Evolutionary conservation across 345 rosid genomes (phyloP), one percentile per base, ranked within the genome.

Genomic region (Geranium brycei): DNA sequence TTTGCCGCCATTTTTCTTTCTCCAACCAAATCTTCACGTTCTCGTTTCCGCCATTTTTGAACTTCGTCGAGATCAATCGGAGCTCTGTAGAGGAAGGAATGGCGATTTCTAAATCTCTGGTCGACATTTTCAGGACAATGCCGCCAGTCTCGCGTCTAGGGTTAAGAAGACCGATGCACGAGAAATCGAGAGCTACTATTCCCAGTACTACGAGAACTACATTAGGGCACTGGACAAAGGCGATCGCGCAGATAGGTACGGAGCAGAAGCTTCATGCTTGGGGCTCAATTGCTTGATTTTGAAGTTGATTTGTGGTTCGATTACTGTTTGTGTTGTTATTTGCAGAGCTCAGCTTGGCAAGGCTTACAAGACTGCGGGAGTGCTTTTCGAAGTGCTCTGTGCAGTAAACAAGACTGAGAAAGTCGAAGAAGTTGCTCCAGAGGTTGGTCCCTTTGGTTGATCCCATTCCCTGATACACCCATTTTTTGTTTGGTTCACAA

Each of bases 341-440:
- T 65, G 35, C 79, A 93, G 99, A 79, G 99, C 95, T 79, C 99
- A 93, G 78, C 96, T 93, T 76, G 99, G 93, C 38, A 90, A 93
- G 78, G 99, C 96, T 72, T 90, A 93, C 76, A 93, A 86, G 82
- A 93, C 97, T 6, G 99, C 99, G 0, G 97, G 99, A 61, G 96
- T 93, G 64, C 99, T 93, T 70, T 93, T 86, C 75, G 95, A 93
- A 85, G 99, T 90, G 66, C 96, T 93, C 63, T 90, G 91, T 65
- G 98, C 98, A n/a, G 98, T 90, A 65, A 93, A 90, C 76, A 92
- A 92, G 83, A 77, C 86, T 15, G 98, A 92, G 72, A 85, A 92
- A 82, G 96, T 89, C 51, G 98, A 92, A 85, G 97, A 89, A 82
- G 99, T 92, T 81, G 97, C 96, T 71, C 99, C 97, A 7, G 99